A percentile compares a stretch with the other conserved stretches of the same genome.
Conservation (phyloP, 164 flowering plant genomes). For the Piper betle region DNA sequence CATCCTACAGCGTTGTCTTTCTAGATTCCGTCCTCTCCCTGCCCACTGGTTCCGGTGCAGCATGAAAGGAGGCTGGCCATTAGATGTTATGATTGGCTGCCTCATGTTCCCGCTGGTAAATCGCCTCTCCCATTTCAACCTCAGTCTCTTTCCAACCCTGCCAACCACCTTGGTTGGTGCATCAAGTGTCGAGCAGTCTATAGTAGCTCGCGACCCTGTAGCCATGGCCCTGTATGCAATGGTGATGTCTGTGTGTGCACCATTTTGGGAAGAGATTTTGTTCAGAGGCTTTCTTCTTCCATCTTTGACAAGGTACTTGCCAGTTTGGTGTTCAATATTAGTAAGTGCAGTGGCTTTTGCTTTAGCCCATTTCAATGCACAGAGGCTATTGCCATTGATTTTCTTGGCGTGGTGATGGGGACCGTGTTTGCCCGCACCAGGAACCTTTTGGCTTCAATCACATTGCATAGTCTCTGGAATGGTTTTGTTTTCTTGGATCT, state of each 20-base stretch:
- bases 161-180: slow-evolving; percentile 63
- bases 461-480: slow-evolving; percentile 95
- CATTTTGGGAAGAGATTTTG: slow-evolving; percentile 92
- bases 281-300: slow-evolving; percentile 95
- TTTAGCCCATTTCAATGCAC: slow-evolving; percentile 84
- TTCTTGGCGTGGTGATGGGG: slow-evolving; percentile 91
- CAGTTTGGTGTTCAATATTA: slow-evolving; percentile 79
- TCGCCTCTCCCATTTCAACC: slow-evolving; percentile 77
- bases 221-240: slow-evolving; percentile 85
- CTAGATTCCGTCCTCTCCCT: slow-evolving; percentile 70
- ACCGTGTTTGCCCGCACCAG: slow-evolving; percentile 63
- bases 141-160: slow-evolving; percentile 54
- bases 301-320: slow-evolving; percentile 90
- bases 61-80: slow-evolving; percentile 69
- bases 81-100: slow-evolving; percentile 81
- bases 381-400: slow-evolving; percentile 79
- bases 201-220: slow-evolving; percentile 82
- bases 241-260: slow-evolving; percentile 88
- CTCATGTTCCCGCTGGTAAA: slow-evolving; percentile 91
- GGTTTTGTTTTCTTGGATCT: slow-evolving; percentile 83
- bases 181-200: slow-evolving; percentile 93
- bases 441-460: slow-evolving; percentile 73
- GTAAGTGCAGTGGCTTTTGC: slow-evolving; percentile 86
- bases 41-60: slow-evolving; percentile 79
- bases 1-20: slow-evolving; percentile 75